A percentile compares a stretch with the other conserved stretches of the same genome.
Conservation (phyloP, 495 filamentous ascomycete species). For the Immersiella caudata region DNA sequence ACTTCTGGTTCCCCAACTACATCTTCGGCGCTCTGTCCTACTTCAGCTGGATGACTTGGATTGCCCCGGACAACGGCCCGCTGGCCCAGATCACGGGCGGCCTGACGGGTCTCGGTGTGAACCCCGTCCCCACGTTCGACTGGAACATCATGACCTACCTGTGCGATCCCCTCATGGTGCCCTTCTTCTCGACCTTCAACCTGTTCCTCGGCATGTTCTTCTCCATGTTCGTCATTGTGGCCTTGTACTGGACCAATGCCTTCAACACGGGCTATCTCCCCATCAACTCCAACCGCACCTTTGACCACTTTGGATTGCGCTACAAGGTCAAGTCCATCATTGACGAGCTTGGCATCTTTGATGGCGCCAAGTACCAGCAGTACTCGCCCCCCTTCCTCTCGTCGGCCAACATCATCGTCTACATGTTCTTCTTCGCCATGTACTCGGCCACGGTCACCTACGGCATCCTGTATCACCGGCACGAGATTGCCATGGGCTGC, state of each 20-base stretch:
- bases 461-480: conserved; percentile 43
- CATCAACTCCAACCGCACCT: conserved; percentile 44
- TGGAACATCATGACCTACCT: conserved; percentile 44
- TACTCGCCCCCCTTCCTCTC: conserved; percentile 49
- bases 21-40: conserved; percentile 42
- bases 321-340: conserved; percentile 45
- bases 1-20: conserved; percentile 52
- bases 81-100: conserved; percentile 39
- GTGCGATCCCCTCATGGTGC: conserved; percentile 46
- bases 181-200: conserved; percentile 50
- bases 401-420: conserved; percentile 39
- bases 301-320: conserved; percentile 40
- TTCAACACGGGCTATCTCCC: conserved; percentile 45
- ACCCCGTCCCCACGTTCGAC: conserved; percentile 47
- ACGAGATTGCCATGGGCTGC: conserved; percentile 45
- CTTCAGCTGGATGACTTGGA: conserved; percentile 51
- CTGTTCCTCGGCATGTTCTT: conserved; percentile 38
- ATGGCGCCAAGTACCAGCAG: conserved; percentile 37
- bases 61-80: conserved; percentile 41
- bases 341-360: conserved; percentile 42
- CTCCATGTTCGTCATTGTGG: conserved; percentile 36
- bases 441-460: conserved; percentile 46
- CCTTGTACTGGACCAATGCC: conserved; percentile 44
- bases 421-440: conserved; percentile 46
- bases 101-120: conserved; percentile 41